Conservation (phyloP, 129 eudicot genomes). For the Erigeron canadensis region DNA sequence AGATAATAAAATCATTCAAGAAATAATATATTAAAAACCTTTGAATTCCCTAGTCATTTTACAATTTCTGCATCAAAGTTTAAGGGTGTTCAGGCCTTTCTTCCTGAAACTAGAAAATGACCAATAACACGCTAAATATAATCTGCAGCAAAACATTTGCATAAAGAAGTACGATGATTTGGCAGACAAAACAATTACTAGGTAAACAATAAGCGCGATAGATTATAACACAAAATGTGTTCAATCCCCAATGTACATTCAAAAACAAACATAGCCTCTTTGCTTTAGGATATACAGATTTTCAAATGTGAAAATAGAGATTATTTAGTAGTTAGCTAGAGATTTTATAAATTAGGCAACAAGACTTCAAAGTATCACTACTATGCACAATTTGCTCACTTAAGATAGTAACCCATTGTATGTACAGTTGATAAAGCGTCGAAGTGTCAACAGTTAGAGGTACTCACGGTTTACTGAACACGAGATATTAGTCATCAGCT, state of each 20-base stretch:
- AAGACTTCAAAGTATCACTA: conserved; percentile 40
- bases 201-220: conserved; percentile 20
- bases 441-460: conserved; percentile 39
- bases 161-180: not conserved
- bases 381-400: conserved; percentile 60
- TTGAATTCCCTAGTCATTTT: too few species aligned
- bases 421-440: conserved; percentile 43
- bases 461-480: conserved; percentile 24
- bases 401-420: conserved; percentile 46
- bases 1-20: too few species aligned
- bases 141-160: conserved; percentile 4
- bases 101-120: not conserved
- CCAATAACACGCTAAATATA: not conserved
- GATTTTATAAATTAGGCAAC: conserved; percentile 23
- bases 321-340: conserved; percentile 32
- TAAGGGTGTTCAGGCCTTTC: not conserved
- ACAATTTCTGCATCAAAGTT: not conserved
- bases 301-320: conserved; percentile 22
- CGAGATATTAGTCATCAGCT: conserved; percentile 27
- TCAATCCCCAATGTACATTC: conserved; percentile 23
- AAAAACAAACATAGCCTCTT: conserved; percentile 29
- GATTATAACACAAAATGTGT: conserved; percentile 20
- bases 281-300: conserved; percentile 37
- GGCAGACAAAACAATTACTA: conserved; percentile 12
- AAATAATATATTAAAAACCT: too few species aligned